Percentiles rank a stretch among this genome's conserved stretches.
These are phyloP conservation scores for Penicillium olsonii DNA, from an alignment of 2,329 filamentous ascomycete species.

Conservation along the genomic window DNA sequence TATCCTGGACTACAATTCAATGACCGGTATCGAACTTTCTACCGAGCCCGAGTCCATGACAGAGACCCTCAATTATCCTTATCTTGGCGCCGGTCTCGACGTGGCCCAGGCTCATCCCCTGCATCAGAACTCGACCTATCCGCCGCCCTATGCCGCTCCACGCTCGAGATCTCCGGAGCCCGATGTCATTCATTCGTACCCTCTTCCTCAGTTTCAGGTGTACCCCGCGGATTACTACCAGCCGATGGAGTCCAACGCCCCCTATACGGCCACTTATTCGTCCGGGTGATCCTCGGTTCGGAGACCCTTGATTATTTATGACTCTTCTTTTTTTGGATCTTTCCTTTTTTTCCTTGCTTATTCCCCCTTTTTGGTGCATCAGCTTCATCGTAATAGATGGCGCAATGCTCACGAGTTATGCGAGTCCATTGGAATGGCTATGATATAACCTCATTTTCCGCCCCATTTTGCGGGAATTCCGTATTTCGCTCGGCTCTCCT, in stretches of 20 bases:
- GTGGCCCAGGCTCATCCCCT: slow-evolving; percentile 22
- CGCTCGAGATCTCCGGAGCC: slow-evolving; percentile 21
- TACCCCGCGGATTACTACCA: slow-evolving; percentile 28
- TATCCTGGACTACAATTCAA: slow-evolving; percentile 6
- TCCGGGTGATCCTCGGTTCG: slow-evolving; percentile 16
- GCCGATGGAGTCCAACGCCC: slow-evolving; percentile 17
- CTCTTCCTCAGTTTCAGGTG: slow-evolving; percentile 22
- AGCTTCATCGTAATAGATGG: slow-evolving; percentile 13
- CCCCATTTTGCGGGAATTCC: slow-evolving; percentile 16
- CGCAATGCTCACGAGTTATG: slow-evolving; percentile 12
- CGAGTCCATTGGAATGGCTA: slow-evolving; percentile 1
- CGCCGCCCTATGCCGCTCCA: slow-evolving; percentile 33
- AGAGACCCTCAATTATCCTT: not conserved
- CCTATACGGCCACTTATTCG: slow-evolving; percentile 21
- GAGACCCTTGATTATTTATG: not conserved
- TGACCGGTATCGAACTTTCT: not conserved
- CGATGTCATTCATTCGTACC: slow-evolving; percentile 27
- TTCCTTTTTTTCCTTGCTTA: not conserved
- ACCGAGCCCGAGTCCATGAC: not conserved
- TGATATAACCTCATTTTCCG: not conserved
- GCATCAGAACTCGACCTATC: slow-evolving; percentile 37
- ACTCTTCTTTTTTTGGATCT: slow-evolving; percentile 2
- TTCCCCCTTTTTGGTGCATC: slow-evolving; percentile 10
- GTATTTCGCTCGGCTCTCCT: slow-evolving; percentile 6
- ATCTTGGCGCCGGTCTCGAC: not conserved